Percentiles rank a stretch among this genome's conserved stretches.
These are phyloP conservation scores for Blepharisma japonicum DNA, from an alignment of 73 alveolate genomes.

Conservation along the genomic window DNA sequence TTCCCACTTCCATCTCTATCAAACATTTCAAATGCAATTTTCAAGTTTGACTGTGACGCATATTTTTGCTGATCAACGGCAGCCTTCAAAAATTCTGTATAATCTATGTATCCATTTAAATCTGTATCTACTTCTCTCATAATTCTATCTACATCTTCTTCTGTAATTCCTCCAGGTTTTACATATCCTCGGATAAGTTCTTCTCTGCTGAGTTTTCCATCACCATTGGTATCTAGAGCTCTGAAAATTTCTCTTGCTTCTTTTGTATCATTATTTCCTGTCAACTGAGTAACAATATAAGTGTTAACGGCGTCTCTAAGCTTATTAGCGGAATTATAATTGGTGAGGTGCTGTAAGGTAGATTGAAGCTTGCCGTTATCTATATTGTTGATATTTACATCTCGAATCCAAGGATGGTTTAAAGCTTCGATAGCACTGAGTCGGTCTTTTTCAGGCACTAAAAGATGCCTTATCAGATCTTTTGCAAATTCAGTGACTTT, in stretches of 20 bases:
- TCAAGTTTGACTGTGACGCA: neutral
- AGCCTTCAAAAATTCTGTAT: neutral
- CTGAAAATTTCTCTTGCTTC: slow-evolving; percentile 40
- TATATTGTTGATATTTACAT: neutral
- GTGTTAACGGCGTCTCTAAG: slow-evolving; percentile 29
- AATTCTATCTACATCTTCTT: slow-evolving; percentile 49
- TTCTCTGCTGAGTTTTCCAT: slow-evolving; percentile 53
- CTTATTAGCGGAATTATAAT: neutral
- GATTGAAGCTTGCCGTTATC: neutral
- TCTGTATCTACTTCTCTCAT: slow-evolving; percentile 45
- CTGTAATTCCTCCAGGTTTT: slow-evolving; percentile 28
- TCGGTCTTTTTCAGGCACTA: neutral
- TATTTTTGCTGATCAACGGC: neutral
- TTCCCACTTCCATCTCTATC: slow-evolving; percentile 62
- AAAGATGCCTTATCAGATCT: slow-evolving; percentile 16
- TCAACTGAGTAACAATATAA: slow-evolving; percentile 55
- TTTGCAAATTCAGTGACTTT: slow-evolving; percentile 34
- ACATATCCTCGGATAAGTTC: slow-evolving; percentile 36
- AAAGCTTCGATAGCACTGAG: neutral
- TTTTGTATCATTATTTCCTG: slow-evolving; percentile 48
- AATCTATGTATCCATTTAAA: slow-evolving; percentile 47
- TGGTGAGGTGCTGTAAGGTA: neutral
- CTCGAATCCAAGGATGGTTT: neutral
- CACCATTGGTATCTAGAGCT: slow-evolving; percentile 44
- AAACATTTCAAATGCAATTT: slow-evolving; percentile 41